phyloP scores from a whole-genome alignment of 768 basidiomycete genomes.

The Lentinula guzmanii region DNA sequence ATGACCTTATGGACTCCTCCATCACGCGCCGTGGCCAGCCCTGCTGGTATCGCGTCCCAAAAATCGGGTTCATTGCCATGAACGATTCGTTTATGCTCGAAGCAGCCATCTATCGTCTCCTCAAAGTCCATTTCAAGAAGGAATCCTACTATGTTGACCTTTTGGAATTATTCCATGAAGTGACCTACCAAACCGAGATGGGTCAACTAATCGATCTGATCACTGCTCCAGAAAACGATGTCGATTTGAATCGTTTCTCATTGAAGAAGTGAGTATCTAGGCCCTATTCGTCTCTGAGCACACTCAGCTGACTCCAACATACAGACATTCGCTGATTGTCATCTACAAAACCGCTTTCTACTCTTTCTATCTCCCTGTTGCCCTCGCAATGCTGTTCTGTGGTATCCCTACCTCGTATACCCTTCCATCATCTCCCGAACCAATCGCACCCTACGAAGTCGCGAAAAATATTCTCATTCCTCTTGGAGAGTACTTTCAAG shows the following conservation, averaged over 20 bases:
- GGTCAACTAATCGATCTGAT: slow-evolving; percentile 95
- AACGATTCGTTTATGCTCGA: slow-evolving; percentile 98
- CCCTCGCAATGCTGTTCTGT: slow-evolving; percentile 82
- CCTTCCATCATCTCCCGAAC: slow-evolving; percentile 56
- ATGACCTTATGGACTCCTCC: slow-evolving; percentile 96
- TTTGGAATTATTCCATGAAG: slow-evolving; percentile 88
- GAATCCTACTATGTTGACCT: slow-evolving; percentile 85
- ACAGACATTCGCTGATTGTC: slow-evolving; percentile 86
- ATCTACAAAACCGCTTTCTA: slow-evolving; percentile 98
- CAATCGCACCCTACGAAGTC: not conserved
- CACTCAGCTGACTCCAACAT: not conserved
- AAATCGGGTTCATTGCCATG: slow-evolving; percentile 81
- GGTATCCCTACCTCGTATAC: slow-evolving; percentile 52
- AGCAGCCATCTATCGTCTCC: slow-evolving; percentile 83
- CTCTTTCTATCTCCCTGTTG: slow-evolving; percentile 98
- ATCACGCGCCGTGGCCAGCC: slow-evolving; percentile 93
- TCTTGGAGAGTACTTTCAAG: slow-evolving; percentile 97
- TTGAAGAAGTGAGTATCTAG: slow-evolving; percentile 57
- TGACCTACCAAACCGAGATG: slow-evolving; percentile 88
- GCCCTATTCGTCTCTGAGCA: not conserved
- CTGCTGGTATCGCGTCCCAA: slow-evolving; percentile 77
- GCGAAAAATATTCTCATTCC: slow-evolving; percentile 72
- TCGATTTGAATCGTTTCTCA: slow-evolving; percentile 87
- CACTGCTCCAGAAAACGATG: slow-evolving; percentile 86
- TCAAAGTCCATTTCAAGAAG: slow-evolving; percentile 79